phyloP scores from a whole-genome alignment of 2,329 filamentous ascomycete genomes.

The Cercospora brassicicola region DNA sequence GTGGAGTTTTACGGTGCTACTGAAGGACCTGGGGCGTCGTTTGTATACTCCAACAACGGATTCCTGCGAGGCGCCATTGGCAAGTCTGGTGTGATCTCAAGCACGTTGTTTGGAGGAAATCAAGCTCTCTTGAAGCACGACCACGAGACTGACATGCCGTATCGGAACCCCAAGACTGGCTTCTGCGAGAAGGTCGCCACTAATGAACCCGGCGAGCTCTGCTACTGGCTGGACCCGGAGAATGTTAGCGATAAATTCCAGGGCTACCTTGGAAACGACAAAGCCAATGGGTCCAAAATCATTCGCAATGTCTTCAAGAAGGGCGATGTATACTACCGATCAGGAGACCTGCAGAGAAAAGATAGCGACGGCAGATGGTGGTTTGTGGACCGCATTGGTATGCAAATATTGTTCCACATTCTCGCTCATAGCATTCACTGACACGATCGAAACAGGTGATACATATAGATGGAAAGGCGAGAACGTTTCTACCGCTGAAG shows the following conservation, averaged over 20 bases:
- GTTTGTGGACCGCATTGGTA: constrained; percentile 72
- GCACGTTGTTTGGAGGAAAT: constrained; percentile 53
- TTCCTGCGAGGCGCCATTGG: constrained; percentile 77
- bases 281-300: constrained; percentile 72
- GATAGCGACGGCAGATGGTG: constrained; percentile 70
- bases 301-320: constrained; percentile 69
- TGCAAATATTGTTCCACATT: background rate
- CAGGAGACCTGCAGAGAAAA: constrained; percentile 76
- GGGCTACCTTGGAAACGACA: constrained; percentile 75
- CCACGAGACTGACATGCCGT: constrained; percentile 66
- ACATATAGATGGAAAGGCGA: constrained; percentile 75
- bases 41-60: constrained; percentile 72
- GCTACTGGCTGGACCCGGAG: constrained; percentile 67
- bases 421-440: background rate
- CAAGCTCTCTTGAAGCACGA: constrained; percentile 69
- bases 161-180: constrained; percentile 67
- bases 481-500: constrained; percentile 58
- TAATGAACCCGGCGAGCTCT: constrained; percentile 71
- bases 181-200: constrained; percentile 61
- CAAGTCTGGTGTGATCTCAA: constrained; percentile 64
- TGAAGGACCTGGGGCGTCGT: constrained; percentile 63
- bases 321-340: constrained; percentile 80
- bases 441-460: constrained; percentile 52
- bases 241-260: constrained; percentile 69
- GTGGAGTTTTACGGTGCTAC: constrained; percentile 44